Conservation (phyloP, 2,329 filamentous ascomycete species). For the Pseudocercospora crystallina region DNA sequence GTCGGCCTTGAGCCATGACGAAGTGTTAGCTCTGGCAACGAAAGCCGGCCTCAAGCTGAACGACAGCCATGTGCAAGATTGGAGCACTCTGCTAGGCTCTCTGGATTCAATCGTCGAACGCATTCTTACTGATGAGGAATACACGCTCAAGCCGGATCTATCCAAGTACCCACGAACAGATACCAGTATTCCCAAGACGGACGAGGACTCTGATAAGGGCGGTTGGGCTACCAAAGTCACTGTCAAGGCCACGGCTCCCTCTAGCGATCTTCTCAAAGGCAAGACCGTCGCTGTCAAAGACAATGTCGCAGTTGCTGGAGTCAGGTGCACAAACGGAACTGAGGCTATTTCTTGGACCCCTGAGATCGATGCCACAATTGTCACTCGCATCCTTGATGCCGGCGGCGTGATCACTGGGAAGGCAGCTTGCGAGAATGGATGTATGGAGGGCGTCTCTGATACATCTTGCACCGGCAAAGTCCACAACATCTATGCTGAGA, state of each 20-base stretch:
- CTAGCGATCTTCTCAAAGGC: constrained; percentile 12
- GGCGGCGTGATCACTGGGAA: constrained; percentile 47
- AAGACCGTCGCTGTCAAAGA: constrained; percentile 47
- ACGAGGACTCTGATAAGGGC: constrained; percentile 18
- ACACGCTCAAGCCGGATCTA: constrained; percentile 19
- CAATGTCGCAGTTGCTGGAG: constrained; percentile 47
- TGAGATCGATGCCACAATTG: constrained; percentile 48
- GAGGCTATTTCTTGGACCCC: constrained; percentile 38
- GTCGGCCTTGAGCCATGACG: constrained; percentile 6
- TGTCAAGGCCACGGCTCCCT: constrained; percentile 13
- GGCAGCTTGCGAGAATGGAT: constrained; percentile 48
- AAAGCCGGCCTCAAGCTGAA: constrained; percentile 15
- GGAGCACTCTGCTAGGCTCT: constrained; percentile 18
- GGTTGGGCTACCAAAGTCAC: constrained; percentile 23
- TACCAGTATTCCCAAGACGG: constrained; percentile 5
- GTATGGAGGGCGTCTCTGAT: constrained; percentile 21
- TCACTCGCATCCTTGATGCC: constrained; percentile 44
- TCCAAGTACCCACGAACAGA: constrained; percentile 19
- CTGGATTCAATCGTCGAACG: constrained; percentile 14
- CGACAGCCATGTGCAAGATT: constrained; percentile 18
- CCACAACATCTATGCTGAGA: constrained; percentile 46
- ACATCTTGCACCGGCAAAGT: constrained; percentile 34
- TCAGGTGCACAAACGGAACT: constrained; percentile 47
- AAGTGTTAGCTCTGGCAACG: constrained; percentile 11
- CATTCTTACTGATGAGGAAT: constrained; percentile 18